These are phyloP conservation scores for Panaeolus cyanescens DNA, from an alignment of 768 basidiomycete species.

Conservation along the genomic window DNA sequence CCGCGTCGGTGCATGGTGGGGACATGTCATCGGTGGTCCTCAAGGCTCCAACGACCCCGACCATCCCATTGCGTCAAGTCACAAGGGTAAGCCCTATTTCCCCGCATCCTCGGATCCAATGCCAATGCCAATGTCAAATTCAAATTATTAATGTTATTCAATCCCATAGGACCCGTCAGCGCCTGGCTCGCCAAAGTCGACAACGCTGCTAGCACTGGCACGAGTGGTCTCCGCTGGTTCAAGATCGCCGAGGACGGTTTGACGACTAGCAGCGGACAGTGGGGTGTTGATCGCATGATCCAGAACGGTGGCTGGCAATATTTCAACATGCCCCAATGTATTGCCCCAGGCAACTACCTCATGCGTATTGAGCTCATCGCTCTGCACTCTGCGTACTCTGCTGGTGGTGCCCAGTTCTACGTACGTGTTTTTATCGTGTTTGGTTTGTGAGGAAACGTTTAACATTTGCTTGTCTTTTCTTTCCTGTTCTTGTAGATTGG, in stretches of 20 bases:
- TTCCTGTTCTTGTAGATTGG: constrained; percentile 54
- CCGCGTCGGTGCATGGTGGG: constrained; percentile 53
- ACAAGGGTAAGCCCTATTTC: constrained; percentile 9
- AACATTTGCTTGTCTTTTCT: constrained; percentile 57
- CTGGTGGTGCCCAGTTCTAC: constrained; percentile 75
- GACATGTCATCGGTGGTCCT: constrained; percentile 15
- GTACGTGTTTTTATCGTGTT: constrained; percentile 50
- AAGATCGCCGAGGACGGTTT: constrained; percentile 52
- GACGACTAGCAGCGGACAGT: constrained; percentile 25
- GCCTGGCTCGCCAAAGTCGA: constrained; percentile 37
- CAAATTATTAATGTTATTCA: neutral
- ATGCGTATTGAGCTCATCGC: constrained; percentile 54
- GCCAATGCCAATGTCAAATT: too few species aligned
- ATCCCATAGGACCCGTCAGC: constrained; percentile 14
- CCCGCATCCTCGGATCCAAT: too few species aligned
- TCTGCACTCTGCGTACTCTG: constrained; percentile 37
- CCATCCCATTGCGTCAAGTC: constrained; percentile 13
- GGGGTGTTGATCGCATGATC: constrained; percentile 52
- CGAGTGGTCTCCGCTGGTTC: constrained; percentile 56
- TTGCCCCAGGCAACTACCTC: constrained; percentile 48
- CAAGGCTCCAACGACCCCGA: constrained; percentile 14
- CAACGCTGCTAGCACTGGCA: constrained; percentile 43
- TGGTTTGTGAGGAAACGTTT: constrained; percentile 23
- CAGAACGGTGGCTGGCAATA: constrained; percentile 50
- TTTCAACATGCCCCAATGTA: constrained; percentile 47